A percentile compares a stretch with the other conserved stretches of the same genome.
Conservation (phyloP, 495 filamentous ascomycete genomes). For the Lasiosphaeria miniovina region DNA sequence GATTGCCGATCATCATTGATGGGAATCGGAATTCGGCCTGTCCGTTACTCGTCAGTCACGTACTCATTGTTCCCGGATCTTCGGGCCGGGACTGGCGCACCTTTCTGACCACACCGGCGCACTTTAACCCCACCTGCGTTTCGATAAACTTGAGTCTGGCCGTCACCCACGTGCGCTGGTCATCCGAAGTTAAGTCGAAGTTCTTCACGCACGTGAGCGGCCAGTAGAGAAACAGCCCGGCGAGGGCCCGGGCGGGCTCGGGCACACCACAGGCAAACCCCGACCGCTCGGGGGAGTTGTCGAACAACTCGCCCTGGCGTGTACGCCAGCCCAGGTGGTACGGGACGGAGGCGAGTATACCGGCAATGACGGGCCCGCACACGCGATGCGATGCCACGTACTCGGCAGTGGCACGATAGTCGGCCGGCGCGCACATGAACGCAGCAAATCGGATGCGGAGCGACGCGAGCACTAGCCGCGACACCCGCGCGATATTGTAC, state of each 20-base stretch:
- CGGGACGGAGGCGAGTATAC: constrained; percentile 50
- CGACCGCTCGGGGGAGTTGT: constrained; percentile 14
- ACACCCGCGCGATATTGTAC: constrained; percentile 43
- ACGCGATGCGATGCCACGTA: constrained; percentile 41
- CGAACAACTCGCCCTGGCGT: constrained; percentile 22
- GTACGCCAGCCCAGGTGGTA: constrained; percentile 51
- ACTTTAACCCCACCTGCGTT: constrained; percentile 41
- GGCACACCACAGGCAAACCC: constrained; percentile 41
- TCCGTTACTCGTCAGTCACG: not conserved
- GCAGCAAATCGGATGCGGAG: constrained; percentile 45
- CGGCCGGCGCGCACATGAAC: constrained; percentile 46
- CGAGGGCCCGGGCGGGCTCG: constrained; percentile 38
- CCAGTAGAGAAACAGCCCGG: constrained; percentile 41
- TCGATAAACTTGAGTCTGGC: constrained; percentile 42
- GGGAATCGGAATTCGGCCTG: constrained; percentile 46
- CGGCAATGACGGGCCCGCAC: constrained; percentile 42
- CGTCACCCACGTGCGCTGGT: constrained; percentile 43
- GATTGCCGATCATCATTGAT: constrained; percentile 42
- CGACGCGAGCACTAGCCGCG: constrained; percentile 43
- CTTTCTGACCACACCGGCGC: constrained; percentile 40
- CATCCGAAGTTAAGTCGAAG: constrained; percentile 43
- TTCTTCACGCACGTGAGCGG: constrained; percentile 36
- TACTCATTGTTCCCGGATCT: not conserved
- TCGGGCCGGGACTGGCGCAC: constrained; percentile 21
- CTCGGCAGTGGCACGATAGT: constrained; percentile 50